phyloP scores from a whole-genome alignment of 345 rosid genomes.

The Brassica napus region Da-Ae NC_063447.1:49988501-49989000 shows the following conservation, averaged over 20 bases:
- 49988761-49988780: conserved; percentile 91
- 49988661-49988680: not conserved
- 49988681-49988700: not conserved
- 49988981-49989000: conserved; percentile 69
- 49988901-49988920: conserved; percentile 47
- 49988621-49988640: conserved; percentile 75
- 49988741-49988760: conserved; percentile 93
- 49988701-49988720: not conserved
- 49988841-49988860: conserved; percentile 69
- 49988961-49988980: conserved; percentile 51
- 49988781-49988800: conserved; percentile 96
- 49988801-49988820: conserved; percentile 89
- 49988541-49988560: conserved; percentile 25
- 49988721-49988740: conserved; percentile 91
- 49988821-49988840: conserved; percentile 51
- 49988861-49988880: conserved; percentile 53
- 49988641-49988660: conserved; percentile 57
- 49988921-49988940: conserved; percentile 35
- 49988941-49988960: conserved; percentile 48
- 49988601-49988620: conserved; percentile 72
- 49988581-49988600: conserved; percentile 86
- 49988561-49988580: conserved; percentile 54
- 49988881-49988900: conserved; percentile 41
- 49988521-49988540: conserved; percentile 6
- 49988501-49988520: conserved; percentile 19